Evolutionary conservation across 2,329 filamentous ascomycete species (phyloP).

Genomic region (Myotisia sp.): DNA sequence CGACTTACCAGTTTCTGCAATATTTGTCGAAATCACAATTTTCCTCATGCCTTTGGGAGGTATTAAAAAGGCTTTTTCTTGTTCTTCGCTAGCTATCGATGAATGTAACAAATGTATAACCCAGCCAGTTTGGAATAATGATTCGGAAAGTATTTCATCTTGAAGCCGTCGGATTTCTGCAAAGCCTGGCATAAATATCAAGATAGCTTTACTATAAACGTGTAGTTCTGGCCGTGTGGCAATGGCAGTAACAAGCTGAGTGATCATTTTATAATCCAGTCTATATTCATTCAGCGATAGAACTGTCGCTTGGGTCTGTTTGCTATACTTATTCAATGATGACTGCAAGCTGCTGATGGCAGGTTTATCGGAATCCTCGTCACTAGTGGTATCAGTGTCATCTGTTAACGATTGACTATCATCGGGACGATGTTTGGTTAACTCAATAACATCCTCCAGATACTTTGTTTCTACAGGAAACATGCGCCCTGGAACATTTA

Average conservation of each 20-base stretch:
- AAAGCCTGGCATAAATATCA: constrained; percentile 92
- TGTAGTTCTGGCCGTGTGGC: constrained; percentile 52
- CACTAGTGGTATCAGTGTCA: constrained; percentile 30
- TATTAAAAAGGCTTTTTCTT: constrained; percentile 79
- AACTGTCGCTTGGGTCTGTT: constrained; percentile 59
- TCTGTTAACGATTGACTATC: constrained; percentile 38
- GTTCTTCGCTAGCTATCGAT: constrained; percentile 87
- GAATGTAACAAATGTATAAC: constrained; percentile 83
- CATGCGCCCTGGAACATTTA: constrained; percentile 83
- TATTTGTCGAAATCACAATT: constrained; percentile 93
- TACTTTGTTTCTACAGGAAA: constrained; percentile 83
- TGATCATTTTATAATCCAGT: constrained; percentile 77
- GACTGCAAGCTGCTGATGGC: constrained; percentile 44
- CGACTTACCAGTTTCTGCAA: constrained; percentile 69
- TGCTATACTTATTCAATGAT: constrained; percentile 58
- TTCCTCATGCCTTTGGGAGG: constrained; percentile 73
- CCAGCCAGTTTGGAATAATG: constrained; percentile 63
- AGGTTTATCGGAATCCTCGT: constrained; percentile 32
- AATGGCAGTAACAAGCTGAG: constrained; percentile 63
- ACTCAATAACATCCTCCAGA: constrained; percentile 81
- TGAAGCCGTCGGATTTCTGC: constrained; percentile 83
- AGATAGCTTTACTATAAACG: constrained; percentile 70
- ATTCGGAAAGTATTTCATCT: constrained; percentile 66
- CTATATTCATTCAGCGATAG: constrained; percentile 75
- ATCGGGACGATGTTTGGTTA: constrained; percentile 60